Base-by-base conservation (phyloP, 1,284 basidiomycete species). In the Fomitopsis palustris region DNA sequence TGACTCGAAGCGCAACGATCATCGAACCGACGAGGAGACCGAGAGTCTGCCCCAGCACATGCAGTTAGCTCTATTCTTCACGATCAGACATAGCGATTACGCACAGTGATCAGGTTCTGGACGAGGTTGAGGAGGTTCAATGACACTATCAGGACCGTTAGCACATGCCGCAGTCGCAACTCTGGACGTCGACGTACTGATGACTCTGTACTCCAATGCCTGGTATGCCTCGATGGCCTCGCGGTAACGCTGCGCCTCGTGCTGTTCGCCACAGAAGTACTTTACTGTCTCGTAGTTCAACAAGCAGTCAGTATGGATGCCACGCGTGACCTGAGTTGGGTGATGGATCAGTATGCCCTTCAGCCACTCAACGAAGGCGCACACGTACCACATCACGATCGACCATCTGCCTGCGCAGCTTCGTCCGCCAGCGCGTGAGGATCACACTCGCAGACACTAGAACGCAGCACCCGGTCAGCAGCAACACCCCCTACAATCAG, bases 281-380 rank as follows among this genome's bases (percentile, higher is more conserved):
- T 92, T 92, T 64, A 94, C 89, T 12, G 90, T 87, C 74, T 93
- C 92, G 68, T 93, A 88, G 73, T 93, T 90, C 67, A 94, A 80
- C 47, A 92, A 75, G 66, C 85, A 87, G 69, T 93, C 91, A 4
- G 90, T 90, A 68, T 93, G 87, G 55, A 92, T 92, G 16, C 86
- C 88, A 51, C 90, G 83, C 14, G 86, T 90, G 27, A 86, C 71
- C 83, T 88, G 56, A 33, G 31, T 4, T 10, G 25, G 3, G 57
- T 4, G 10, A 60, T 58, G 6, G 42, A 25, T 23, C 29, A 54
- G 19, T 43, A 57, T 60, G 31, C 49, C 49, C 17, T 23, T 45
- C 16, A 49, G 54, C 17, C 17, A 53, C 6, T 10, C 5, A 53
- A 19, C 42, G 43, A 19, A n/a, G 12, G 16, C 14, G 45, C 7